Base-by-base conservation (phyloP, 768 basidiomycete species). In the Lentinula lateritia region DNA sequence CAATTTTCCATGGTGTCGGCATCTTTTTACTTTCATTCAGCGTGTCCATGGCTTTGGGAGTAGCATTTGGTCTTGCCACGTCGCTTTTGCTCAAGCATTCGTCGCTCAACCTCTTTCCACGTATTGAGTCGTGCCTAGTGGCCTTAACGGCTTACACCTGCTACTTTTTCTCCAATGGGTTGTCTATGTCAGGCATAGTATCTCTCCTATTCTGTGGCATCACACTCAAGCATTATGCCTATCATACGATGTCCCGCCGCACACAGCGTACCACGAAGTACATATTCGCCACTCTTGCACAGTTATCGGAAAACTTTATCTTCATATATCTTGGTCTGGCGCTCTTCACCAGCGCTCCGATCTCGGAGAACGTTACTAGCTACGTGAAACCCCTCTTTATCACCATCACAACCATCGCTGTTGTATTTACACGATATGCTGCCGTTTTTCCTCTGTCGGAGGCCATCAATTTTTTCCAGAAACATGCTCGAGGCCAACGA, bases 191-290 rank as follows among this genome's bases (percentile, higher is more conserved):
- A 72, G 96, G 97, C 54, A 98, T 98, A 73, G 95, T 98, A 48
- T 97, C 95, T 3, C 84, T 98, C 43, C 87, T 98, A 50, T 98
- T 99, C 79, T 98, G 96, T 71, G 96, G 97, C 62, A 97, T 99
- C 72, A 99, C 97, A 3, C 83, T 99, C 67, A 99, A 99, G 75
- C 97, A 99, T 71, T 98, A 99, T 70, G 97, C 96, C n/a, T 98
- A 97, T 71, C 97, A 98, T 77, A 98, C 95, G 56, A 99, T 99
- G 97, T 96, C 94, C 9, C 86, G 85, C 32, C 85, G 92, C 58
- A 98, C 97, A 0, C 97, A 98, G 70, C 85, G 92, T 50, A 90
- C 95, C 12, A 93, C 89, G 34, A 95, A 96, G 74, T 97, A 95
- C 79, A 92, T 98, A 62, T 99, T 98, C 76, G 87, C 89, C 8